Base-by-base conservation (phyloP, 495 filamentous ascomycete genomes). In the Articulospora tetracladia region DNA sequence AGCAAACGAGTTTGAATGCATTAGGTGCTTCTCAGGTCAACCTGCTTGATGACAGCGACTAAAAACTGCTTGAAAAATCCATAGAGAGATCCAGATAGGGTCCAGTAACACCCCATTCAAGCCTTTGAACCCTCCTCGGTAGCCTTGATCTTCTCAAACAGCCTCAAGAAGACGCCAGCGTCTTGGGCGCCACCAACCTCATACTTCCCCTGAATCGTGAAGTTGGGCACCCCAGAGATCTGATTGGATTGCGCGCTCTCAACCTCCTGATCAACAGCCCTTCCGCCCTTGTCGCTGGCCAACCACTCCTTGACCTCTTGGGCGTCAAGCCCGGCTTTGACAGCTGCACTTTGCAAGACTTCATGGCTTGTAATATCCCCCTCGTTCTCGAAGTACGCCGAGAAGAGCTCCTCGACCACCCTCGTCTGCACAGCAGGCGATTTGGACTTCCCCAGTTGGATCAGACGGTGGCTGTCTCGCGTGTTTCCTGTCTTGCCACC, bases 401-500 rank as follows among this genome's bases (percentile, higher is more conserved):
- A 76, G 72, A 95, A 92, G 7, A 96, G 69, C 55, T 84, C 77
- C 63, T 86, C 81, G 1, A 90, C 80, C 23, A 92, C 79, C 20
- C 77, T 75, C 6, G 82, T 86, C 70, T 92, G 84, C 20, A 83
- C 51, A 4, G 74, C 75, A 36, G 73, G 67, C 13, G 76, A 76
- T 62, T 85, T 84, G 28, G 79, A 75, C 57, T 83, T 86, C 19
- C 81, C 89, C 52, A 87, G 79, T 69, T 90, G 85, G 23, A 93
- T 77, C 50, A 96, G 68, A 20, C 90, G 79, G 66, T 95, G 91
- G 48, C 84, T 85, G 58, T 95, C 86, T 39, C 88, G 72, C 11
- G 91, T 93, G 52, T 83, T 87, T n/a, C 92, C 92, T 12, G 86
- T 86, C 57, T 79, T 85, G 49, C 91, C 90, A 17, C 83, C 83